phyloP scores from a whole-genome alignment of 768 basidiomycete species.

The Lactarius tabidus region DNA sequence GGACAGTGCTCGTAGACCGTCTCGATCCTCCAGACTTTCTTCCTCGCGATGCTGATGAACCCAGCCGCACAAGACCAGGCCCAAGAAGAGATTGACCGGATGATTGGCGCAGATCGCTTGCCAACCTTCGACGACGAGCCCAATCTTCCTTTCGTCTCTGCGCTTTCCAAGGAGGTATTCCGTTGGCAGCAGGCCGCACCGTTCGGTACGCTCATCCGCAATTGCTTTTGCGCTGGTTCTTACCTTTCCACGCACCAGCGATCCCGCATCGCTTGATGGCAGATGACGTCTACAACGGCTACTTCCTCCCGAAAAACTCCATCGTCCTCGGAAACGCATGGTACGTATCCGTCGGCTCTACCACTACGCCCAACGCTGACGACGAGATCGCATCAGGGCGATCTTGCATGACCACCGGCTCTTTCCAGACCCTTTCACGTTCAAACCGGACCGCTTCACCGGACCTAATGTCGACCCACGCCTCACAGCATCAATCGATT shows the following conservation, averaged over 20 bases:
- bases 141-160: constrained; percentile 27
- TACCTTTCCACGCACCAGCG: constrained; percentile 3
- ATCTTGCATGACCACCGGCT: constrained; percentile 30
- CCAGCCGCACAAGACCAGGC: constrained; percentile 27
- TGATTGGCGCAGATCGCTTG: constrained; percentile 28
- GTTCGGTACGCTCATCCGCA: constrained; percentile 17
- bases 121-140: constrained; percentile 29
- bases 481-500: constrained; percentile 14
- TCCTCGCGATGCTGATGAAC: constrained; percentile 28
- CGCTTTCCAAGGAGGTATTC: constrained; percentile 28
- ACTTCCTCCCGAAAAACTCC: constrained; percentile 27
- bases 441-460: constrained; percentile 33
- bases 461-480: constrained; percentile 17
- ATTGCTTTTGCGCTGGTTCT: neutral
- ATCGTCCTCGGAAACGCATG: constrained; percentile 26
- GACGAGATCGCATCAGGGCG: constrained; percentile 1
- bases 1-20: constrained; percentile 16
- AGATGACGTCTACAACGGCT: constrained; percentile 29
- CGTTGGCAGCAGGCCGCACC: constrained; percentile 29
- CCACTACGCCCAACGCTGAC: neutral
- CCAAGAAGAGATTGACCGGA: constrained; percentile 30
- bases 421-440: constrained; percentile 29
- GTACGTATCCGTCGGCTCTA: neutral
- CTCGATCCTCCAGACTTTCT: constrained; percentile 25
- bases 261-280: constrained; percentile 27